A percentile compares a stretch with the other conserved stretches of the same genome.
Evolutionary conservation across 192 early-diverging fungal species (phyloP).

Genomic region (Linnemannia zychae): DNA sequence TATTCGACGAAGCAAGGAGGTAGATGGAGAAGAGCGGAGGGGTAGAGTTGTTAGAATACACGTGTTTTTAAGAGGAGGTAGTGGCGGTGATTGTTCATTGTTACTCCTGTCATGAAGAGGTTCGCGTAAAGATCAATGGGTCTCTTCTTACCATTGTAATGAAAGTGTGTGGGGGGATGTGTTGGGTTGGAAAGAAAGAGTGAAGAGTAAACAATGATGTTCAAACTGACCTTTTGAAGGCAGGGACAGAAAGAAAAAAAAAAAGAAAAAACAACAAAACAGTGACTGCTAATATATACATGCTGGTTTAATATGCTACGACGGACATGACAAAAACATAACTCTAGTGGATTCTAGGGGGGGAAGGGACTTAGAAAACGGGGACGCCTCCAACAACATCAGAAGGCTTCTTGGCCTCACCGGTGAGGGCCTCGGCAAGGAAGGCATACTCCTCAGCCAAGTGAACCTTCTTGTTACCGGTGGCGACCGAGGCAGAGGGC

Average conservation of each 20-base stretch:
- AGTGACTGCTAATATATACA: neutral
- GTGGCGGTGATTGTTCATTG: neutral
- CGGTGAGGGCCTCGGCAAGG: conserved; percentile 78
- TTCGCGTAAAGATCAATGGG: neutral
- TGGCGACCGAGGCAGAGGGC: conserved; percentile 90
- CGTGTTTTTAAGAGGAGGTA: no score
- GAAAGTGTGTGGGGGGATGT: neutral
- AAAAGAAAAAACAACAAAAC: neutral
- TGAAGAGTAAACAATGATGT: neutral
- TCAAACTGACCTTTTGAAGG: neutral
- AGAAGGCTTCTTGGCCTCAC: conserved; percentile 74
- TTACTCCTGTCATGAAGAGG: no score
- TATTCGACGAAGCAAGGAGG: neutral
- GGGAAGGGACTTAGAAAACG: conserved; percentile 60
- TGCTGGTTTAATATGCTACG: neutral
- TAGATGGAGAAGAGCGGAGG: neutral
- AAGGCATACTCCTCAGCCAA: conserved; percentile 85
- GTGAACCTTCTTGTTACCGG: conserved; percentile 98
- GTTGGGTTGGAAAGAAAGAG: neutral
- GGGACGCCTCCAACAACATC: conserved; percentile 81
- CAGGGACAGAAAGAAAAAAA: conserved; percentile 9
- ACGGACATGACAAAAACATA: neutral
- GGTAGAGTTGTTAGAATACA: neutral
- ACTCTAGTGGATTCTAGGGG: conserved; percentile 33
- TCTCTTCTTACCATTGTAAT: conserved; percentile 15